These are phyloP conservation scores for Begonia masoniana DNA, from an alignment of 306 rosid genomes.

Conservation along the genomic window DNA sequence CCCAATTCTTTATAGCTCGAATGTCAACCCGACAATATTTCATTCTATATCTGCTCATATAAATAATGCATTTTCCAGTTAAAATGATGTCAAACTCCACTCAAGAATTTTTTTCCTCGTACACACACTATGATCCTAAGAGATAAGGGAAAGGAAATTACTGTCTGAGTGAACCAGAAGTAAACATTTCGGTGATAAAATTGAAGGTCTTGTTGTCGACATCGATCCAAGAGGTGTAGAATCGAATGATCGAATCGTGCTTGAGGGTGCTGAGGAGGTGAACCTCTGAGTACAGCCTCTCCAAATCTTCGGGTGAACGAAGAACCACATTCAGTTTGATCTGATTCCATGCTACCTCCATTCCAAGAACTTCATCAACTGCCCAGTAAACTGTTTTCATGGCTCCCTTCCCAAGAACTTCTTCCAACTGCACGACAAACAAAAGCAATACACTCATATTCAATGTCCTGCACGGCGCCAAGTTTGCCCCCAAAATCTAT, in stretches of 20 bases:
- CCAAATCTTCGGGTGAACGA: constrained; percentile 57
- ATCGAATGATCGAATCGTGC: constrained; percentile 56
- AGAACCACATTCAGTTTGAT: constrained; percentile 60
- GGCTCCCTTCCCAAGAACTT: constrained; percentile 85
- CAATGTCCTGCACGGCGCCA: too few relatives aligned
- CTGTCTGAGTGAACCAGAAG: constrained; percentile 86
- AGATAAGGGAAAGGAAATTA: constrained; percentile 25
- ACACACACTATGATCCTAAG: background rate
- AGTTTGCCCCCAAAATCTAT: too few relatives aligned
- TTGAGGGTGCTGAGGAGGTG: constrained; percentile 84
- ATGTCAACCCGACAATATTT: constrained; percentile 43
- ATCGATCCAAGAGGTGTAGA: constrained; percentile 80
- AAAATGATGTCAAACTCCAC: background rate
- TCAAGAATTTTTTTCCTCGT: background rate
- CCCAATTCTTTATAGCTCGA: constrained; percentile 70
- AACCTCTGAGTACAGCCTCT: constrained; percentile 86
- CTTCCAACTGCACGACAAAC: constrained; percentile 30
- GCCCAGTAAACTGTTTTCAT: constrained; percentile 87
- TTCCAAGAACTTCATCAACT: constrained; percentile 67
- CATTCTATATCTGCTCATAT: constrained; percentile 51
- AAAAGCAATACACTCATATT: background rate
- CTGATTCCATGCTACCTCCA: constrained; percentile 91
- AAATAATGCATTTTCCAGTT: too few relatives aligned
- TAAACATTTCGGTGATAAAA: constrained; percentile 79
- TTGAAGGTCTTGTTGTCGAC: constrained; percentile 58